Evolutionary conservation across 495 filamentous ascomycete genomes (phyloP).

Genomic region (Clohesyomyces aquaticus): DNA sequence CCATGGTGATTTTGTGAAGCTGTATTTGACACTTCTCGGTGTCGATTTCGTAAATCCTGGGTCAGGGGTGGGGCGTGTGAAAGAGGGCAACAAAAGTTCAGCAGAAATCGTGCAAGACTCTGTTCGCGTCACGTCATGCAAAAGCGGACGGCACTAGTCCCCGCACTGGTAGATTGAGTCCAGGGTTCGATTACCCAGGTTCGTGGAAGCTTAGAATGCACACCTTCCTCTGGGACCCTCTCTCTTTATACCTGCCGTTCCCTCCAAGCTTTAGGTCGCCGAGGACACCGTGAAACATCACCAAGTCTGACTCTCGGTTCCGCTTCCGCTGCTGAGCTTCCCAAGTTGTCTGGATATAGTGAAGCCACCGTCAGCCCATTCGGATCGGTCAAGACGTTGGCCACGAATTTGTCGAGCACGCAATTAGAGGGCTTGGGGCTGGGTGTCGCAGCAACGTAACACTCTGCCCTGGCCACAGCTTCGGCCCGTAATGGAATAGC

Average conservation of each 20-base stretch:
- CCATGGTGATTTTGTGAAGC: slow-evolving; percentile 24
- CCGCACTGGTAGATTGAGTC: too few species aligned
- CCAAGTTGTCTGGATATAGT: background rate
- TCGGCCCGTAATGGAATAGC: too few species aligned
- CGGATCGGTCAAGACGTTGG: background rate
- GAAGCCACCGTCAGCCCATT: background rate
- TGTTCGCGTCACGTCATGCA: slow-evolving; percentile 38
- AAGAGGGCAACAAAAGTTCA: background rate
- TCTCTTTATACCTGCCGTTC: background rate
- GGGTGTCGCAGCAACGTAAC: too few species aligned
- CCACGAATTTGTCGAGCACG: too few species aligned
- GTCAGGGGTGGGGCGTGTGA: background rate
- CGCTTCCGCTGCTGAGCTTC: background rate
- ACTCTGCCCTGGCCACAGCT: too few species aligned
- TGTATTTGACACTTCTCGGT: too few species aligned
- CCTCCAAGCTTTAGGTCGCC: background rate
- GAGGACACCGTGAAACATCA: background rate
- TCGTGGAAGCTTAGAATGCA: background rate
- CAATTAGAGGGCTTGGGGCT: too few species aligned
- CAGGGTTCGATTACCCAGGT: background rate
- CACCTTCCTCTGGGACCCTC: background rate
- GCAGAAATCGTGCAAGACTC: slow-evolving; percentile 11
- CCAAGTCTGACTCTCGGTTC: background rate
- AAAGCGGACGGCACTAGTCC: background rate
- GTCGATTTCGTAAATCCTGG: too few species aligned